Conservation (phyloP, 805 yeast genomes). For the Saturnispora gosingensis region DNA sequence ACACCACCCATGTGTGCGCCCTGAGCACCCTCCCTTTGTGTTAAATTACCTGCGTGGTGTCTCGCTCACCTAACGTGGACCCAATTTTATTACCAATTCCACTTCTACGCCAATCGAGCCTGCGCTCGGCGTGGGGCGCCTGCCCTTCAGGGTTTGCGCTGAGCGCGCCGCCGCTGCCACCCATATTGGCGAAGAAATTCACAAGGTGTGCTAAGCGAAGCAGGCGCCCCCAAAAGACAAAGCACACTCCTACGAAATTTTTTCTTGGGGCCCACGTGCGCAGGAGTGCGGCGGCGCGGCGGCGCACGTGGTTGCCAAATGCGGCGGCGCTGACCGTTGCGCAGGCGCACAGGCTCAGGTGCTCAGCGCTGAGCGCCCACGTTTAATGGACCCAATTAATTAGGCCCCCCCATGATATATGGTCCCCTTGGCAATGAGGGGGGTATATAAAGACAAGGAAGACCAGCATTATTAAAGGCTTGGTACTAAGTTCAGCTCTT, state of each 20-base stretch:
- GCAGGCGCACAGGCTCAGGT: neutral
- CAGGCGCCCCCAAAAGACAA: no score
- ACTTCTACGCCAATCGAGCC: neutral
- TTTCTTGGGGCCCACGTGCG: neutral
- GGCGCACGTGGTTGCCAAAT: constrained; percentile 1
- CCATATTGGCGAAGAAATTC: no score
- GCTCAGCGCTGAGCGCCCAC: constrained; percentile 3
- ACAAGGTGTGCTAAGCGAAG: neutral
- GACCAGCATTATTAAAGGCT: neutral
- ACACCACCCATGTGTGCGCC: no score
- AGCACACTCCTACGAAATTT: neutral
- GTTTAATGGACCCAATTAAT: neutral
- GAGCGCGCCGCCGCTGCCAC: neutral
- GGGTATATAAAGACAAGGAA: neutral
- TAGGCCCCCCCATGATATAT: neutral
- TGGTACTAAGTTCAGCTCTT: neutral
- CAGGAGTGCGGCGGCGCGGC: neutral
- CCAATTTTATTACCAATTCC: neutral
- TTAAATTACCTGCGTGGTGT: no score
- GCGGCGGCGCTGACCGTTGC: neutral
- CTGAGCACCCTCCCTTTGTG: no score
- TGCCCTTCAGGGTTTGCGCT: neutral
- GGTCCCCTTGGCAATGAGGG: neutral
- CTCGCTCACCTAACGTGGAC: neutral
- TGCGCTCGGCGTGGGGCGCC: neutral